Conservation (phyloP, 192 early-diverging fungal species). For the Backusella liffmaniae region DNA sequence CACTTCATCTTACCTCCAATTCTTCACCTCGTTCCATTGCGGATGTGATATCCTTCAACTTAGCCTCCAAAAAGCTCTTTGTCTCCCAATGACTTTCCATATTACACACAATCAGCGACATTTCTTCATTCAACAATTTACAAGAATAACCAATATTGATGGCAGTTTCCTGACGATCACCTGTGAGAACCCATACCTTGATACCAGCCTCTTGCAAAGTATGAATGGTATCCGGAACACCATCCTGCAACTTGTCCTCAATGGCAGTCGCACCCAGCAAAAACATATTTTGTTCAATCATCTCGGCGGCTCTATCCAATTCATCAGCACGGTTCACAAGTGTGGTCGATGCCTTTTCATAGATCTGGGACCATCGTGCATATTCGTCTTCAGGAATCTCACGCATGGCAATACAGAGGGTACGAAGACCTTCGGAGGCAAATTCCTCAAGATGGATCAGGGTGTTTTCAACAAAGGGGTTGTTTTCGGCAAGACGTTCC, state of each 20-base stretch:
- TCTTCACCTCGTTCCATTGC: slow-evolving; percentile 43
- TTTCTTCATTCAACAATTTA: slow-evolving; percentile 95
- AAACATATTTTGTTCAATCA: slow-evolving; percentile 92
- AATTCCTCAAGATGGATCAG: slow-evolving; percentile 88
- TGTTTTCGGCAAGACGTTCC: slow-evolving; percentile 78
- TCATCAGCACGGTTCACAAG: slow-evolving; percentile 85
- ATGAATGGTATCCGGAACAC: slow-evolving; percentile 95
- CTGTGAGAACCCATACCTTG: slow-evolving; percentile 97
- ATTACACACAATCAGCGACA: slow-evolving; percentile 93
- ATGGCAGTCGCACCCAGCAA: slow-evolving; percentile 97
- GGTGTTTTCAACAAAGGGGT: slow-evolving; percentile 74
- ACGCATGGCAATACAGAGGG: slow-evolving; percentile 94
- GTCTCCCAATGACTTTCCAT: slow-evolving; percentile 91
- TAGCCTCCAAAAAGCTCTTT: slow-evolving; percentile 87
- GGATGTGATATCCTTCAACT: slow-evolving; percentile 78
- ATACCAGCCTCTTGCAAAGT: slow-evolving; percentile 95
- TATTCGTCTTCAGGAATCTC: slow-evolving; percentile 91
- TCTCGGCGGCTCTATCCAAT: slow-evolving; percentile 89
- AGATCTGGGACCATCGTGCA: slow-evolving; percentile 73
- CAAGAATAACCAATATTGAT: slow-evolving; percentile 98
- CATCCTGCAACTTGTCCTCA: slow-evolving; percentile 97
- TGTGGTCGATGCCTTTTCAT: slow-evolving; percentile 88
- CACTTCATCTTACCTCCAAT: slow-evolving; percentile 25
- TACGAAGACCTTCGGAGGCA: slow-evolving; percentile 93
- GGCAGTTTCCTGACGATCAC: slow-evolving; percentile 97